Conservation (phyloP, 768 basidiomycete species). For the Cystobasidium onofrii region DNA sequence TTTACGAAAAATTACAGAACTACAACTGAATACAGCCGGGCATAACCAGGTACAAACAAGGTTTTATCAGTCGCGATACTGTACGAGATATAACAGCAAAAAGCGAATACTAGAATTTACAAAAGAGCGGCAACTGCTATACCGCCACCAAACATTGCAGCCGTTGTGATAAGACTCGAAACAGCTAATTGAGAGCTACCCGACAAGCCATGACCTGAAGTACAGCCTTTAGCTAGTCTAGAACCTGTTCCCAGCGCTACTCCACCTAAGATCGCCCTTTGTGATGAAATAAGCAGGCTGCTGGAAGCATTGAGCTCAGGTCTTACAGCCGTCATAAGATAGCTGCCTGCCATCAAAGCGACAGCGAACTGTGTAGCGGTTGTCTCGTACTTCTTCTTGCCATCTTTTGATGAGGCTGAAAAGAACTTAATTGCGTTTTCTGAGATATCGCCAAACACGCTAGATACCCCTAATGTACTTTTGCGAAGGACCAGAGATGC, state of each 20-base stretch:
- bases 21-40: too few relatives aligned
- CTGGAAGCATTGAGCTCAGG: background rate
- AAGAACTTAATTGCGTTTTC: background rate
- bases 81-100: too few relatives aligned
- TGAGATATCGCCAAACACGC: background rate
- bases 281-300: background rate
- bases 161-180: conserved; percentile 1
- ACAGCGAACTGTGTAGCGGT: background rate
- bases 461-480: conserved; percentile 2
- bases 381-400: background rate
- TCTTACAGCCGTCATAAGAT: background rate
- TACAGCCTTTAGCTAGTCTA: conserved; percentile 7
- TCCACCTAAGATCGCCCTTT: background rate
- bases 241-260: background rate
- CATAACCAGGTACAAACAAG: too few relatives aligned
- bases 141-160: conserved; percentile 12
- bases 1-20: too few relatives aligned
- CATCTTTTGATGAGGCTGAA: background rate
- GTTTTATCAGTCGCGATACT: too few relatives aligned
- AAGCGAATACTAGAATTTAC: too few relatives aligned
- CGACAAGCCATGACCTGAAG: conserved; percentile 9
- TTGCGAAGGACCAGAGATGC: background rate
- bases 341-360: conserved; percentile 15
- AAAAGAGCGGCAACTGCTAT: background rate
- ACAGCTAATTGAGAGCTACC: background rate